These are phyloP conservation scores for Epichloe gansuensis DNA, from an alignment of 2,329 filamentous ascomycete species.

Conservation along the genomic window DNA sequence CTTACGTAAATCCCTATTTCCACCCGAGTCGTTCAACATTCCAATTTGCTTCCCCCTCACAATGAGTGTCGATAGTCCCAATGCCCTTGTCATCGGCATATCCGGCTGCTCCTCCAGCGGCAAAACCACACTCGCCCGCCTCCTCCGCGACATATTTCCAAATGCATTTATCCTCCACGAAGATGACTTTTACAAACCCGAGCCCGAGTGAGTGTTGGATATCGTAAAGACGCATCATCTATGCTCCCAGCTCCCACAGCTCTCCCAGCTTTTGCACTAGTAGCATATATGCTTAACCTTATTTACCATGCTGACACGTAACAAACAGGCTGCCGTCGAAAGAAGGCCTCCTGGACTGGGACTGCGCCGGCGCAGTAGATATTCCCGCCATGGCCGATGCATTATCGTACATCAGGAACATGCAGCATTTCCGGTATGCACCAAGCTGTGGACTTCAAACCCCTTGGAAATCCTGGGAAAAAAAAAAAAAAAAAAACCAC, in stretches of 20 bases:
- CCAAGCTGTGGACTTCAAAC: too few relatives aligned
- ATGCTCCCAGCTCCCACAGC: too few relatives aligned
- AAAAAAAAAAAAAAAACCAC: neutral
- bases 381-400: constrained; percentile 55
- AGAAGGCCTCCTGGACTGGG: constrained; percentile 72
- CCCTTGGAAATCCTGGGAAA: too few relatives aligned
- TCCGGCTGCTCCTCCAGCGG: constrained; percentile 87
- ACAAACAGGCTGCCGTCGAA: constrained; percentile 38
- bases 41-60: neutral
- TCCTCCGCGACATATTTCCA: constrained; percentile 73
- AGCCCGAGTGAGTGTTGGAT: constrained; percentile 45
- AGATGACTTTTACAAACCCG: constrained; percentile 88
- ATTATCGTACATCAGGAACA: constrained; percentile 56
- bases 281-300: neutral
- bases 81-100: constrained; percentile 60
- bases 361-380: constrained; percentile 70
- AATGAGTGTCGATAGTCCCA: constrained; percentile 21
- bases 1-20: too few relatives aligned
- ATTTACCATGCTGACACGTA: neutral
- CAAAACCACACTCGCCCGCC: constrained; percentile 83
- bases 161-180: constrained; percentile 76
- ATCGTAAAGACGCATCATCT: neutral
- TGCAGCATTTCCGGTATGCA: constrained; percentile 48
- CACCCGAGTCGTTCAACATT: neutral
- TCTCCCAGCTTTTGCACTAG: too few relatives aligned